phyloP scores from a whole-genome alignment of 371 early-diverging fungal genomes.

The Apophysomyces sp. region DNA sequence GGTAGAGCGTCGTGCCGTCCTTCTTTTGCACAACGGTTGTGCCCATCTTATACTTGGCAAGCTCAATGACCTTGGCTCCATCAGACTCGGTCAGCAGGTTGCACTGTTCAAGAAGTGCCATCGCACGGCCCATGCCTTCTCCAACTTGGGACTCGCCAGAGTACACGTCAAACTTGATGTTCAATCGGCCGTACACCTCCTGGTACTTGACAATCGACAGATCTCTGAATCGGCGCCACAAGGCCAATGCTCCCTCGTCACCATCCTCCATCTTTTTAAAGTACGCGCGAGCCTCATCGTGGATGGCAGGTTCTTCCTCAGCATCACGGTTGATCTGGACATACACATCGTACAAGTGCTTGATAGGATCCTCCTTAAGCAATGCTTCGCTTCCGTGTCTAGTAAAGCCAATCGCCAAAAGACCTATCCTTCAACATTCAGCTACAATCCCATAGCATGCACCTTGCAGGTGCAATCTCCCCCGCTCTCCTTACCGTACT shows the following conservation, averaged over 20 bases:
- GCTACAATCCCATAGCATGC: no score
- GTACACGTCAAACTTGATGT: conserved; percentile 96
- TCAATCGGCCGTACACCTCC: conserved; percentile 91
- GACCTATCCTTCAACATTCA: conserved; percentile 44
- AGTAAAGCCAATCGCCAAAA: conserved; percentile 92
- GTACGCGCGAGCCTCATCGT: conserved; percentile 94
- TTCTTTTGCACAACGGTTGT: conserved; percentile 89
- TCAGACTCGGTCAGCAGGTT: conserved; percentile 76
- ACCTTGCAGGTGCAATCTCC: no score
- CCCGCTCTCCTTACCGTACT: conserved; percentile 88
- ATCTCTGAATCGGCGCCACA: conserved; percentile 95
- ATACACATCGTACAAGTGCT: conserved; percentile 95
- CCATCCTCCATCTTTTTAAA: conserved; percentile 98
- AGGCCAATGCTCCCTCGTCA: conserved; percentile 77
- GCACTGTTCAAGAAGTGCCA: conserved; percentile 69
- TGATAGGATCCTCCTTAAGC: conserved; percentile 85
- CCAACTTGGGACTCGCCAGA: conserved; percentile 98
- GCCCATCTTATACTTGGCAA: conserved; percentile 83
- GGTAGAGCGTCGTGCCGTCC: conserved; percentile 97
- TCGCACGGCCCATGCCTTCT: conserved; percentile 76
- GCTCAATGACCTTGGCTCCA: conserved; percentile 88
- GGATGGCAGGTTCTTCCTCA: conserved; percentile 68
- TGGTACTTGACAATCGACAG: conserved; percentile 95
- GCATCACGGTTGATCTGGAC: conserved; percentile 87
- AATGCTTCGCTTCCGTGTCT: conserved; percentile 80